Conservation (phyloP, 257 asterid species). For the Solanum corneliomulleri region DNA sequence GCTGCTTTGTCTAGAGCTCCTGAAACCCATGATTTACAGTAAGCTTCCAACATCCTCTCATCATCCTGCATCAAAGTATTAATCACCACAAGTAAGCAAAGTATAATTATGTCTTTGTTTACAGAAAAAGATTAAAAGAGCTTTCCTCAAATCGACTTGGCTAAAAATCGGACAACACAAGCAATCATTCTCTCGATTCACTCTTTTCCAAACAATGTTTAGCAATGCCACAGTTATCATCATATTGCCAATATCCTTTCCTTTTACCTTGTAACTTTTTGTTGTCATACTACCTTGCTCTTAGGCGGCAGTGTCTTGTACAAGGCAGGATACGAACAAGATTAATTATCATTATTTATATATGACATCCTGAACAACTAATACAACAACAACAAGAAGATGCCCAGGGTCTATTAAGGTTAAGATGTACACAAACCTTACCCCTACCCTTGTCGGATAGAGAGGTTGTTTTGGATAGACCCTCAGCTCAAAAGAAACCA, state of each 20-base stretch:
- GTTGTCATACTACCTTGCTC: neutral
- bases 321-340: neutral
- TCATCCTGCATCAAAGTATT: constrained; percentile 49
- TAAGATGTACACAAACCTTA: neutral
- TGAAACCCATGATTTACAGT: constrained; percentile 67
- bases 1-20: constrained; percentile 87
- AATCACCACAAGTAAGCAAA: neutral
- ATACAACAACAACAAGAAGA: neutral
- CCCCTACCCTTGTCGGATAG: neutral
- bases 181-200: neutral
- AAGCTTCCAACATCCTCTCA: constrained; percentile 71
- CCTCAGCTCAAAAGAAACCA: neutral
- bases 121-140: neutral
- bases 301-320: neutral
- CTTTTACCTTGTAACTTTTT: neutral
- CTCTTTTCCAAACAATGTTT: neutral
- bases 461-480: neutral
- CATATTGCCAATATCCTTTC: neutral
- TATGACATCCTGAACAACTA: neutral
- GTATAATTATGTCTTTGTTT: neutral
- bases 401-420: neutral
- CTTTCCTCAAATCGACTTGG: neutral
- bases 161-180: neutral
- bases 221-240: neutral
- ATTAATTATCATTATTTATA: neutral